A percentile compares a stretch with the other conserved stretches of the same genome.
Evolutionary conservation across 495 filamentous ascomycete species (phyloP).

Genomic region (Pseudomonodictys pantanalensis): DNA sequence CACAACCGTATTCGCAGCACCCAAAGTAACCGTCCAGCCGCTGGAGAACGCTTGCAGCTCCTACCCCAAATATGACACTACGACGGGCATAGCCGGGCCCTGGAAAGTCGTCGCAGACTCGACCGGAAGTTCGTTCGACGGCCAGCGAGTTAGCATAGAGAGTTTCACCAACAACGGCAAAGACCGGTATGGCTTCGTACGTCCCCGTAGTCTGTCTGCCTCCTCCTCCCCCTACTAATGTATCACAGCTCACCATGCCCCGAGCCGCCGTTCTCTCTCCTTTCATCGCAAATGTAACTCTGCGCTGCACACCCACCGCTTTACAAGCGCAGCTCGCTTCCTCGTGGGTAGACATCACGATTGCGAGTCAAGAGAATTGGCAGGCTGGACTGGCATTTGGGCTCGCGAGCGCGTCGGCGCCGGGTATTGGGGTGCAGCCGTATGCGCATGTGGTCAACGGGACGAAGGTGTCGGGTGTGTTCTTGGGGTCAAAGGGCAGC

Average conservation of each 20-base stretch:
- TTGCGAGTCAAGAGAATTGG: slow-evolving; percentile 6
- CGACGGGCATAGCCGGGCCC: slow-evolving; percentile 1
- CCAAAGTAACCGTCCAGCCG: neutral
- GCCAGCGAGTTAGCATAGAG: neutral
- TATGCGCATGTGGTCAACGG: neutral
- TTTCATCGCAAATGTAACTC: neutral
- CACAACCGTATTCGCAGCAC: neutral
- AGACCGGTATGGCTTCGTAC: slow-evolving; percentile 3
- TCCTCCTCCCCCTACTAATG: neutral
- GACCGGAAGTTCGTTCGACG: slow-evolving; percentile 1
- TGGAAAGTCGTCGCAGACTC: slow-evolving; percentile 4
- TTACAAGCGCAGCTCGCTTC: neutral
- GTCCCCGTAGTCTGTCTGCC: neutral
- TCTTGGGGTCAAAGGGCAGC: neutral
- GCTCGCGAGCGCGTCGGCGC: neutral
- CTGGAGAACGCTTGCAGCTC: neutral
- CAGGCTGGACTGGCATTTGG: neutral
- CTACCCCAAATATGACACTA: slow-evolving; percentile 2
- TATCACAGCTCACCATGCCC: slow-evolving; percentile 7
- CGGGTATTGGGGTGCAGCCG: neutral
- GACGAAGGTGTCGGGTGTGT: neutral
- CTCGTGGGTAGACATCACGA: neutral
- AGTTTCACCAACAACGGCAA: slow-evolving; percentile 6
- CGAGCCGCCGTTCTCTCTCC: neutral
- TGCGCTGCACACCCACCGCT: neutral